These are phyloP conservation scores for Camellia oleifera DNA, from an alignment of 179 eudicot genomes.

Conservation along the genomic window DNA sequence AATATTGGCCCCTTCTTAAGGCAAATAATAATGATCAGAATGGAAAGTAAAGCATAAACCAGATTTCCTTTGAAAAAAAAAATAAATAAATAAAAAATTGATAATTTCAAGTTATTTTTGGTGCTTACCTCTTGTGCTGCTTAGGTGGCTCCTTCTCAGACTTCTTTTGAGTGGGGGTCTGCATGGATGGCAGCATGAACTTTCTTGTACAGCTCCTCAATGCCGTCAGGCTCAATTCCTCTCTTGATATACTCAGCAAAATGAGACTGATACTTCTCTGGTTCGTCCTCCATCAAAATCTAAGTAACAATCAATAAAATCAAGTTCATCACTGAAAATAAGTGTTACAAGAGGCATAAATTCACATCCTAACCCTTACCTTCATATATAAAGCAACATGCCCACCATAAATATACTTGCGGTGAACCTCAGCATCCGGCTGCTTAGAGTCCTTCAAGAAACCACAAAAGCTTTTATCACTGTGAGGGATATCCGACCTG, in stretches of 20 bases:
- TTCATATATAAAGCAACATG: slow-evolving; percentile 73
- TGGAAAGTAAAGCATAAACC: not conserved
- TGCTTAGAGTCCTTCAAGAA: slow-evolving; percentile 57
- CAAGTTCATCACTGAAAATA: not conserved
- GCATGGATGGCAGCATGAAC: slow-evolving; percentile 67
- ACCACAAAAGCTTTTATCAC: slow-evolving; percentile 80
- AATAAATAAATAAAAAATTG: too few relatives aligned
- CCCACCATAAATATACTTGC: slow-evolving; percentile 70
- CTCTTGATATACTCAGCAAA: slow-evolving; percentile 55
- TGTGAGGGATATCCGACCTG: slow-evolving; percentile 72
- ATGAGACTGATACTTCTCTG: slow-evolving; percentile 74
- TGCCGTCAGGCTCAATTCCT: slow-evolving; percentile 54
- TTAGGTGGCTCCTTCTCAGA: slow-evolving; percentile 45
- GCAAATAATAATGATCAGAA: too few relatives aligned
- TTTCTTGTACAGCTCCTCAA: slow-evolving; percentile 65
- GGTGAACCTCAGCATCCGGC: slow-evolving; percentile 70
- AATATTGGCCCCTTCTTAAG: too few relatives aligned
- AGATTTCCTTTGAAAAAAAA: not conserved
- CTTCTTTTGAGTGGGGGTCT: slow-evolving; percentile 46
- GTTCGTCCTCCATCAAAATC: slow-evolving; percentile 74
- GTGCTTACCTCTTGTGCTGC: slow-evolving; percentile 53
- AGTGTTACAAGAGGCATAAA: not conserved
- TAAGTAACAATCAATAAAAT: slow-evolving; percentile 12
- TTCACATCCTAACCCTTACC: slow-evolving; percentile 20
- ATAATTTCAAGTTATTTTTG: too few relatives aligned